These are phyloP conservation scores for Termitomyces heimii DNA, from an alignment of 768 basidiomycete genomes.

Conservation along the genomic window DNA sequence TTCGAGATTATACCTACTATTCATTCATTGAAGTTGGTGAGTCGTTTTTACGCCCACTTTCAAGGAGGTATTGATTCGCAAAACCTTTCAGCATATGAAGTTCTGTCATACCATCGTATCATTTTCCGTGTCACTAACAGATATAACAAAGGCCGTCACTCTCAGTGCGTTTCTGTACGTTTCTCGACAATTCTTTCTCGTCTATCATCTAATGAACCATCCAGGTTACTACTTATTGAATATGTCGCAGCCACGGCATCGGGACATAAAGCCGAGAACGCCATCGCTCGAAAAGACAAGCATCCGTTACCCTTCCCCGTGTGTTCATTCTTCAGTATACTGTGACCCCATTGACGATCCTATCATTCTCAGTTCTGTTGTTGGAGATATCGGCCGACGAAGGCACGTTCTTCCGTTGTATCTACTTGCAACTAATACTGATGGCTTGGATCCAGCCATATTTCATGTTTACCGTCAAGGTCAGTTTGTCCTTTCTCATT, in stretches of 20 bases:
- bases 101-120: constrained; percentile 17
- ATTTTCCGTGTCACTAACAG: neutral
- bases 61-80: neutral
- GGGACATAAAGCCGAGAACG: constrained; percentile 57
- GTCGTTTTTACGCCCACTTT: constrained; percentile 6
- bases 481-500: constrained; percentile 15
- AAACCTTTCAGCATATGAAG: constrained; percentile 55
- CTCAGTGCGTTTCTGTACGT: constrained; percentile 82
- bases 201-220: neutral
- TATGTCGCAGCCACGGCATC: constrained; percentile 70
- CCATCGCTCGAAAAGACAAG: constrained; percentile 79
- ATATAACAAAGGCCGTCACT: constrained; percentile 55
- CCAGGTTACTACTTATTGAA: constrained; percentile 74
- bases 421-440: neutral
- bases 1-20: constrained; percentile 61
- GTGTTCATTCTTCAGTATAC: constrained; percentile 6
- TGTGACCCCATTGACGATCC: neutral
- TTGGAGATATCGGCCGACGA: constrained; percentile 78
- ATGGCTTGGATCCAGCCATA: constrained; percentile 45
- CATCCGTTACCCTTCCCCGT: constrained; percentile 61
- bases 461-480: constrained; percentile 88
- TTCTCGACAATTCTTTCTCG: neutral
- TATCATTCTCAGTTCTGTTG: constrained; percentile 56
- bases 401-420: constrained; percentile 32
- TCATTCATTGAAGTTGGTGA: constrained; percentile 39